Base-by-base conservation (phyloP, 2,329 filamentous ascomycete species). In the Falciphora oryzae region DNA sequence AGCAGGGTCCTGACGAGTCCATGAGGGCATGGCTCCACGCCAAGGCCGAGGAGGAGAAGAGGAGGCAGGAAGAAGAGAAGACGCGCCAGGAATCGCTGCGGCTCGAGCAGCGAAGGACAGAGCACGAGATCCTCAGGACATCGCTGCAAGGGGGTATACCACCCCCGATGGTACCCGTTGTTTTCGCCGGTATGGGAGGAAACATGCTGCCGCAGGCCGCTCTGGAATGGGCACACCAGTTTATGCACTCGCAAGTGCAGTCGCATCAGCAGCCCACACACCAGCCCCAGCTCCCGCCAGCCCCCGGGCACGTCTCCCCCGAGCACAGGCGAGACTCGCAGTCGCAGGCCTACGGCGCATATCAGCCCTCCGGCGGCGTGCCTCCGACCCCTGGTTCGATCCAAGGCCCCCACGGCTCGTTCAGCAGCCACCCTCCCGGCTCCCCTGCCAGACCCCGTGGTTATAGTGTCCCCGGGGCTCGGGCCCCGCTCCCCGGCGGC, bases 41-140 rank as follows among this genome's bases (percentile, higher is more conserved):
- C 63, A 91, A 88, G 74, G 80, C 85, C 0, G 90, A 93, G 74
- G 90, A 93, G 72, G 90, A 93, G 71, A 86, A 82, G 72, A 83
- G 87, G 66, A 87, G 79, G 72, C 89, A 92, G 75, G 89, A 93
- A 75, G 89, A 92, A 75, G 89, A 92, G 75, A 89, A 83, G 70
- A 86, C 84, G 28, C 79, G 79, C 58, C 84, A 86, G 70, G 90
- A 92, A 75, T 78, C 80, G 38, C 76, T 91, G 58, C 86, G 87
- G 31, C 76, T 92, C 38, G 90, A 93, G 75, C 89, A 91, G 75
- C 81, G 90, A 60, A 88, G 83, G 70, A 82, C 91, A 65, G 90
- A 93, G 75, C 85, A 89, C 72, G 87, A 87, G 59, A 92, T 93
- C 76, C 76, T 93, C 65, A 81, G 84, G 64, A 87, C 89, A 28